phyloP scores from a whole-genome alignment of 306 rosid genomes.

The Vigna reflexopilosa region DNA sequence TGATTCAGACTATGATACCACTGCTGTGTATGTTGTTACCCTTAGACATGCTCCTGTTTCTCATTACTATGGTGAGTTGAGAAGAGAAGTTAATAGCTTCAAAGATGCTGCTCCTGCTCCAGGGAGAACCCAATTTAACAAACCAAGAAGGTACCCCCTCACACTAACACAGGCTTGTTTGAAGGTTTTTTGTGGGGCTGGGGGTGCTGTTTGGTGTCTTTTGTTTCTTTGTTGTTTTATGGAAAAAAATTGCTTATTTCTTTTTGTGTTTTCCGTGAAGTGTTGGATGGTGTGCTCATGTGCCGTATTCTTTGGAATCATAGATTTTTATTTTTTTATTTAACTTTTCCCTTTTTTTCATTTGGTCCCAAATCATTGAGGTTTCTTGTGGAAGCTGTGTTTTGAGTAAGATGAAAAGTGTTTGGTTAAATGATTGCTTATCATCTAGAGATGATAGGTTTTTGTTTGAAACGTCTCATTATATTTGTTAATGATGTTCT shows the following conservation, averaged over 20 bases:
- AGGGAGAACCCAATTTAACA: conserved; percentile 65
- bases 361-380: conserved; percentile 38
- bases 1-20: conserved; percentile 55
- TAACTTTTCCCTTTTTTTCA: conserved; percentile 10
- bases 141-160: conserved; percentile 51
- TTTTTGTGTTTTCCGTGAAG: neutral
- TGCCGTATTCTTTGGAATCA: neutral
- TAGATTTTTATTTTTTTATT: conserved; percentile 9
- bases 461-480: conserved; percentile 14
- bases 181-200: conserved; percentile 7
- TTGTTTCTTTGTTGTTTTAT: neutral
- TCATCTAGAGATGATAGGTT: conserved; percentile 36
- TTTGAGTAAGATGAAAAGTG: conserved; percentile 21
- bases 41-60: conserved; percentile 70
- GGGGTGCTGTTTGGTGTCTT: conserved; percentile 14
- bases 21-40: conserved; percentile 83
- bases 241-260: neutral
- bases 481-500: conserved; percentile 34
- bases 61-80: conserved; percentile 64
- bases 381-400: conserved; percentile 52
- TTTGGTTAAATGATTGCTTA: conserved; percentile 45
- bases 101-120: conserved; percentile 57
- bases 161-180: neutral
- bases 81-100: conserved; percentile 48
- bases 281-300: conserved; percentile 2